phyloP scores from a whole-genome alignment of 164 flowering plant species.

The Berberis vulgaris region DNA sequence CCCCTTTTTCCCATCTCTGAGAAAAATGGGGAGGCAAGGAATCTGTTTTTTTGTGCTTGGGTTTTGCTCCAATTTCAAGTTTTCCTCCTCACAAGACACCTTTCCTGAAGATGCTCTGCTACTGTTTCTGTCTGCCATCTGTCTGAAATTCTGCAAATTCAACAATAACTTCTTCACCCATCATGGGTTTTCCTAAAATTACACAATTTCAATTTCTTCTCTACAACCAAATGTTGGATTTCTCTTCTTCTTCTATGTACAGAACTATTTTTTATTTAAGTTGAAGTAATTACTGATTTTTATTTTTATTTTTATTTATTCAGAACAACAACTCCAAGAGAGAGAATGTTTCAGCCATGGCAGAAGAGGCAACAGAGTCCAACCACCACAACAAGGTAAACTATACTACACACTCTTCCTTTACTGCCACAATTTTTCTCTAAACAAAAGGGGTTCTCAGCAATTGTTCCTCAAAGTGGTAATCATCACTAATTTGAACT shows the following conservation, averaged over 20 bases:
- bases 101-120: neutral
- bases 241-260: too few relatives aligned
- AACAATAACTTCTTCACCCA: neutral
- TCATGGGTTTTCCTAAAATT: neutral
- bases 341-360: slow-evolving; percentile 7
- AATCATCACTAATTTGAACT: neutral
- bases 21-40: neutral
- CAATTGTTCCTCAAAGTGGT: neutral
- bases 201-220: neutral
- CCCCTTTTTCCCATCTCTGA: too few relatives aligned
- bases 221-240: too few relatives aligned
- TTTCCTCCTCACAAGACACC: neutral
- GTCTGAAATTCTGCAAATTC: neutral
- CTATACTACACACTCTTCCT: neutral
- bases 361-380: slow-evolving; percentile 13
- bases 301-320: neutral
- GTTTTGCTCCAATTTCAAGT: neutral
- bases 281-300: neutral
- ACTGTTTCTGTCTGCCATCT: neutral
- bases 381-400: slow-evolving; percentile 16
- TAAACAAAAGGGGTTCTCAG: neutral
- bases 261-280: too few relatives aligned
- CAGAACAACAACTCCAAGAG: slow-evolving; percentile 16
- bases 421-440: neutral
- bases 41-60: neutral